Evolutionary conservation across 805 yeast genomes (phyloP).

Genomic region (Wickerhamiella azymoides): DNA sequence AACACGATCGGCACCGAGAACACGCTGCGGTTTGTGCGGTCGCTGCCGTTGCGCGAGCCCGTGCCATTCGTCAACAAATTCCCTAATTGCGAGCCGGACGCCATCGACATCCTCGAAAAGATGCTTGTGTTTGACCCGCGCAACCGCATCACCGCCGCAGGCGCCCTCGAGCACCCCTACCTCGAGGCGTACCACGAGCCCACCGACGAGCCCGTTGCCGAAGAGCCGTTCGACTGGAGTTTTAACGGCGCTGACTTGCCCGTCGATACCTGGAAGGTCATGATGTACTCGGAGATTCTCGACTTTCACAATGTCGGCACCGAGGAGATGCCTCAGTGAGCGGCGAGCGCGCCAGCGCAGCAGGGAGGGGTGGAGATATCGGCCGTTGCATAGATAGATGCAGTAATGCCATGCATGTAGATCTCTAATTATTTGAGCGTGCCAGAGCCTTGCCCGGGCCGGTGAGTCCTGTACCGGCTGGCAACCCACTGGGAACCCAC

Average conservation of each 20-base stretch:
- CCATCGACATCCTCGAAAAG: slow-evolving; percentile 72
- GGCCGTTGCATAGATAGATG: too few relatives aligned
- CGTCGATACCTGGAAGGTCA: slow-evolving; percentile 95
- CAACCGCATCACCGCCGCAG: slow-evolving; percentile 83
- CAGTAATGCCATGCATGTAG: too few relatives aligned
- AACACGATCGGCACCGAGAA: slow-evolving; percentile 93
- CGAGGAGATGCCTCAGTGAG: slow-evolving; percentile 13
- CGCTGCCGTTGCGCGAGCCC: slow-evolving; percentile 88
- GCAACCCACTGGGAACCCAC: too few relatives aligned
- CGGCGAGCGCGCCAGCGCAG: too few relatives aligned
- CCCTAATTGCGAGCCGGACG: slow-evolving; percentile 47
- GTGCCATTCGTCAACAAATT: slow-evolving; percentile 74
- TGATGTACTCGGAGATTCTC: slow-evolving; percentile 96
- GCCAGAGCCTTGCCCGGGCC: too few relatives aligned
- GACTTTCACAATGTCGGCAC: slow-evolving; percentile 88
- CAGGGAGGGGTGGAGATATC: too few relatives aligned
- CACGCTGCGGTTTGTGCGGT: slow-evolving; percentile 83
- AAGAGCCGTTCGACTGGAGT: slow-evolving; percentile 91
- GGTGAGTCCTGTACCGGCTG: too few relatives aligned
- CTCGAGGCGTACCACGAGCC: slow-evolving; percentile 95
- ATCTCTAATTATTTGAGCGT: too few relatives aligned
- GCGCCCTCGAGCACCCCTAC: slow-evolving; percentile 81
- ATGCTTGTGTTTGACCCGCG: slow-evolving; percentile 94
- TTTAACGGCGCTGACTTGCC: slow-evolving; percentile 96
- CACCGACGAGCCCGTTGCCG: slow-evolving; percentile 90